These are phyloP conservation scores for Xylaria sp. DNA, from an alignment of 2,329 filamentous ascomycete genomes.

Conservation along the genomic window DNA sequence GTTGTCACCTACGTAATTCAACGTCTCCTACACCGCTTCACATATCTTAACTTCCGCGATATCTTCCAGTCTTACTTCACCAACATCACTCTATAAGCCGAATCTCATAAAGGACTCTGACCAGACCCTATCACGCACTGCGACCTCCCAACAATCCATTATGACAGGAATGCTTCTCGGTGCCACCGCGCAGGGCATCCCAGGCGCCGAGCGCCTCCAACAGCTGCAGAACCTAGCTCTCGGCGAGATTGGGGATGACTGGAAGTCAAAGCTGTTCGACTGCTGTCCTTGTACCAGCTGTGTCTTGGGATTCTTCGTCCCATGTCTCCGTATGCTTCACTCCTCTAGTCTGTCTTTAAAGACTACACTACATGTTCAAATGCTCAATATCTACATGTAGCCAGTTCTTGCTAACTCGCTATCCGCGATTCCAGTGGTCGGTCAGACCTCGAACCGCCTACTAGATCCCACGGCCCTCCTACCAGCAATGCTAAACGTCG, in stretches of 20 bases:
- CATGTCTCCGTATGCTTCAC: conserved; percentile 55
- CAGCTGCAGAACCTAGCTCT: conserved; percentile 28
- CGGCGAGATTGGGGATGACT: conserved; percentile 31
- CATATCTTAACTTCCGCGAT: neutral
- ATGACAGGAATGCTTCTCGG: conserved; percentile 24
- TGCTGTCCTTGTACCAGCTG: conserved; percentile 56
- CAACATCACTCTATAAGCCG: neutral
- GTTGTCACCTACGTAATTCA: neutral
- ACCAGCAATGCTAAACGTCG: conserved; percentile 54
- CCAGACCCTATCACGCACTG: neutral
- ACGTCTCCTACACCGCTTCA: neutral
- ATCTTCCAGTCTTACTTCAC: too few species aligned
- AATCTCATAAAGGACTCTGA: neutral
- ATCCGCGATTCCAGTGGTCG: conserved; percentile 51
- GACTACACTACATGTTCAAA: too few species aligned
- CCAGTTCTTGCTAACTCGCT: neutral
- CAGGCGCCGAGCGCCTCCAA: conserved; percentile 15
- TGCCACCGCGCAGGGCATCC: conserved; percentile 4
- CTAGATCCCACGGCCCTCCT: conserved; percentile 55
- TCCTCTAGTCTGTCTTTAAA: too few species aligned
- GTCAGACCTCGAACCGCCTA: conserved; percentile 57
- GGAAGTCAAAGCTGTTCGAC: conserved; percentile 51
- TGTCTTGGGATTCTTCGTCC: conserved; percentile 53
- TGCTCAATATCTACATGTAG: neutral
- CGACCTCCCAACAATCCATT: neutral